Conservation (phyloP, 345 rosid genomes). For the Brassica carinata region DNA sequence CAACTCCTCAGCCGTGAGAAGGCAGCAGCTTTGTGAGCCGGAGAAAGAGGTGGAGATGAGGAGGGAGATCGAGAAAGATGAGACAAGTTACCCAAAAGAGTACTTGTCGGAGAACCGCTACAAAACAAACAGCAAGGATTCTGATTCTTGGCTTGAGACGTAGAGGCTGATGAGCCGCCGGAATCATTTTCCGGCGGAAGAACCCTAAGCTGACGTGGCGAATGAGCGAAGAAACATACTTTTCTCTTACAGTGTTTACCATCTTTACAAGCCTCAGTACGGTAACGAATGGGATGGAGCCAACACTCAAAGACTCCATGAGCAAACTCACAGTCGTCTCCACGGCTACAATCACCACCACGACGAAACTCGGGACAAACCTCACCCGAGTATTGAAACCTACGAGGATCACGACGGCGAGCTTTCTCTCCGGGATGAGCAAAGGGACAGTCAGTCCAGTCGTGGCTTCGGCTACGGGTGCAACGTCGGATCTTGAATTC, state of each 20-base stretch:
- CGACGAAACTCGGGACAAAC: conserved; percentile 80
- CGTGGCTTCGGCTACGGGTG: conserved; percentile 92
- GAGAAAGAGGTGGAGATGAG: conserved; percentile 76
- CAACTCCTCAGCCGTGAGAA: conserved; percentile 43
- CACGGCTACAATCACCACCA: conserved; percentile 67
- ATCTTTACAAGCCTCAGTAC: conserved; percentile 80
- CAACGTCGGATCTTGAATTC: conserved; percentile 95
- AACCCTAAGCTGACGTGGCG: conserved; percentile 66
- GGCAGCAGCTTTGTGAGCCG: conserved; percentile 43
- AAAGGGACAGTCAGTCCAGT: conserved; percentile 98
- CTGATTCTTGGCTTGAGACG: conserved; percentile 1
- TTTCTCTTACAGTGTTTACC: conserved; percentile 71
- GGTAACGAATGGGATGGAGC: conserved; percentile 74
- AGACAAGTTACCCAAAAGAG: conserved; percentile 60
- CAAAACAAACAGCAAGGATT: conserved; percentile 60
- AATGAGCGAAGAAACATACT: conserved; percentile 77
- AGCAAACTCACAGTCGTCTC: conserved; percentile 74
- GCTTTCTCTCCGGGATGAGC: conserved; percentile 95
- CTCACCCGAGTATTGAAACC: conserved; percentile 64
- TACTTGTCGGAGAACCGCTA: conserved; percentile 77
- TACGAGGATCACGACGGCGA: conserved; percentile 82
- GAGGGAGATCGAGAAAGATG: conserved; percentile 56
- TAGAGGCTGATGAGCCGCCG: conserved; percentile 6
- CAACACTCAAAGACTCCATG: conserved; percentile 90
- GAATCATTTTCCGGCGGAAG: conserved; percentile 40